Percentiles rank a stretch among this genome's conserved stretches.
These are phyloP conservation scores for Ochromonas danica DNA, from an alignment of 108 stramenopile species.

Conservation along the genomic window DNA sequence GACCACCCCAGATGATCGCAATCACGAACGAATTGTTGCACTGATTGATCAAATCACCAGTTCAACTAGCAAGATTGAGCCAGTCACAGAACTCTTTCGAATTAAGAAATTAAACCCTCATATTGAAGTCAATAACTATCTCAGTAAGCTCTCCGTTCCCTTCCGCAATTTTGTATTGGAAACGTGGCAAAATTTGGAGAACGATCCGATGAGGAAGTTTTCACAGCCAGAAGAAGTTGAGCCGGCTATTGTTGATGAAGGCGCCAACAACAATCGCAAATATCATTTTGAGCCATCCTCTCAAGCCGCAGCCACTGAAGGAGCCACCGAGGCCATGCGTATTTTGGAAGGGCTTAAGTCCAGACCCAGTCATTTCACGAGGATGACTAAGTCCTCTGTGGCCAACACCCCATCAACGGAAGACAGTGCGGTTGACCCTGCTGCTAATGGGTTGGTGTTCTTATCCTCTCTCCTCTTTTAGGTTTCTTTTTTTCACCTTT, in stretches of 20 bases:
- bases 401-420: neutral
- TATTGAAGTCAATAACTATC: neutral
- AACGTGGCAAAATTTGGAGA: neutral
- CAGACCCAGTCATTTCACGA: neutral
- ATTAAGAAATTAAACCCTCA: neutral
- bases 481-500: neutral
- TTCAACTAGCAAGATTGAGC: neutral
- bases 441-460: neutral
- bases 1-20: too few species aligned
- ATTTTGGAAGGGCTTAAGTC: neutral
- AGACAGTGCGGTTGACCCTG: neutral
- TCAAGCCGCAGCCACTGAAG: too few species aligned
- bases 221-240: too few species aligned
- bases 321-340: neutral
- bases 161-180: conserved; percentile 6
- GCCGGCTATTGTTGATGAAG: too few species aligned
- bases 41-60: neutral
- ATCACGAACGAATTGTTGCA: too few species aligned
- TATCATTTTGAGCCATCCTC: too few species aligned
- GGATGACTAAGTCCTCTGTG: neutral
- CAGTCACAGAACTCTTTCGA: neutral
- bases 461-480: neutral
- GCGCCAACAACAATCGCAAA: too few species aligned
- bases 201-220: too few species aligned
- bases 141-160: neutral